Conservation (phyloP, 2,329 filamentous ascomycete species). For the Xylaria digitata region DNA sequence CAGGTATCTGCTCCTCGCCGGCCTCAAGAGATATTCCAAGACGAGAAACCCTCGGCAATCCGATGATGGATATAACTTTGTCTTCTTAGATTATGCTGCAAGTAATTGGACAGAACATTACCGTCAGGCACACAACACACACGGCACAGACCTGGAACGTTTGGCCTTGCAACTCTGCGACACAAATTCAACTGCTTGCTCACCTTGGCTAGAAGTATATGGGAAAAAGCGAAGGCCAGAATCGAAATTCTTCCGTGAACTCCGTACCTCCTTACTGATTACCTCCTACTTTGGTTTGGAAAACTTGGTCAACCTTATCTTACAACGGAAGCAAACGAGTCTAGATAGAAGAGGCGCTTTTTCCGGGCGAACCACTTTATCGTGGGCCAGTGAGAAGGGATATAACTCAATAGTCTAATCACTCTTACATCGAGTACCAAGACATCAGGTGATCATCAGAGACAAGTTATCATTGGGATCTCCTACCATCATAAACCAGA, state of each 20-base stretch:
- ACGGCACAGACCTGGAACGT: neutral
- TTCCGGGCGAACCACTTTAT: constrained; percentile 27
- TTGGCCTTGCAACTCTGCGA: constrained; percentile 32
- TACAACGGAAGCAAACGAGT: neutral
- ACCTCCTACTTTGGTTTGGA: constrained; percentile 31
- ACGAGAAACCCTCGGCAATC: neutral
- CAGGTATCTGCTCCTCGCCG: constrained; percentile 23
- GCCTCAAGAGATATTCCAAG: neutral
- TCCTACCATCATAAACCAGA: constrained; percentile 21
- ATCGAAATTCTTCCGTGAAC: neutral
- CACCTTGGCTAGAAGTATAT: constrained; percentile 27
- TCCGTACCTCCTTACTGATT: constrained; percentile 31
- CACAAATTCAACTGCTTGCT: constrained; percentile 2
- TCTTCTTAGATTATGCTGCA: constrained; percentile 33
- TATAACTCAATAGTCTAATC: constrained; percentile 20
- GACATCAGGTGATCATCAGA: constrained; percentile 74
- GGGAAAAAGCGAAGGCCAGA: constrained; percentile 7
- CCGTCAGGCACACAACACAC: constrained; percentile 16
- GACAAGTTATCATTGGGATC: constrained; percentile 46
- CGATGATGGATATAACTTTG: too few relatives aligned
- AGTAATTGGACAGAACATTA: constrained; percentile 35
- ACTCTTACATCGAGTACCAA: constrained; percentile 47
- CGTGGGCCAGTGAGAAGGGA: constrained; percentile 37
- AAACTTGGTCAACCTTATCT: constrained; percentile 18
- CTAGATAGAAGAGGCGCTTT: neutral